Evolutionary conservation across 2,329 filamentous ascomycete species (phyloP), one percentile per base, ranked within the genome.

Genomic region (Aspergillus clavatus): DNA sequence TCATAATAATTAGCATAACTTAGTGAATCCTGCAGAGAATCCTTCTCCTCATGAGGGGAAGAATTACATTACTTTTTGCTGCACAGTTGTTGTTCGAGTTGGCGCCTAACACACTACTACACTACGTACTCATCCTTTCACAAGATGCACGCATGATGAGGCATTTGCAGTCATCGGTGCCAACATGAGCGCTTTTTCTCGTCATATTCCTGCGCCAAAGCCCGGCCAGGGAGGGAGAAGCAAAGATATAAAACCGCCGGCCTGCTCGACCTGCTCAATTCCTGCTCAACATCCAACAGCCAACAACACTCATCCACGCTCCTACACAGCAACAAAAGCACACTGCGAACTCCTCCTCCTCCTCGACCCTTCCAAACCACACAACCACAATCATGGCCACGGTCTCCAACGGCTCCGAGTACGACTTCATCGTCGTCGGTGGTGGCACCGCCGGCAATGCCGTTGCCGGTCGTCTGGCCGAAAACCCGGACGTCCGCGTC

Each of bases 391-490:
- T 18, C 16, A 53, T 53, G 51, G 29, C 40, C 12, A 27, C 42
- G 12, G 31, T 42, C 19, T 24, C 43, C 16, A 54, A 52, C 43
- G 47, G 46, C 21, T 46, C 45, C 27, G 29, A 48, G 22, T 60
- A 44, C 43, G 61, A 64, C 51, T 65, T 62, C 43, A 61, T 65
- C 43, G 36, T 66, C 38, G 58, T 63, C 28, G 61, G 62, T 11
- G 61, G 61, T 38, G 61, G 62, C 16, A 81, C 58, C 4, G 61
- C 61, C 8, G 60, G 62, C 31, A 62, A 62, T 38, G 45, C 53
- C 2, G 69, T 80, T 14, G 77, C 77, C 21, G 73, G 72, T 18
- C 73, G 76, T 23, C 69, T 80, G 4, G 75, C 77, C 0, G 73
- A 79, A 52, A 77, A 75, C 47, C 57, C 59, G 27, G 46, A 76